Evolutionary conservation across 2,329 filamentous ascomycete genomes (phyloP), one percentile per base, ranked within the genome.

Genomic region (Ascochyta koolunga): DNA sequence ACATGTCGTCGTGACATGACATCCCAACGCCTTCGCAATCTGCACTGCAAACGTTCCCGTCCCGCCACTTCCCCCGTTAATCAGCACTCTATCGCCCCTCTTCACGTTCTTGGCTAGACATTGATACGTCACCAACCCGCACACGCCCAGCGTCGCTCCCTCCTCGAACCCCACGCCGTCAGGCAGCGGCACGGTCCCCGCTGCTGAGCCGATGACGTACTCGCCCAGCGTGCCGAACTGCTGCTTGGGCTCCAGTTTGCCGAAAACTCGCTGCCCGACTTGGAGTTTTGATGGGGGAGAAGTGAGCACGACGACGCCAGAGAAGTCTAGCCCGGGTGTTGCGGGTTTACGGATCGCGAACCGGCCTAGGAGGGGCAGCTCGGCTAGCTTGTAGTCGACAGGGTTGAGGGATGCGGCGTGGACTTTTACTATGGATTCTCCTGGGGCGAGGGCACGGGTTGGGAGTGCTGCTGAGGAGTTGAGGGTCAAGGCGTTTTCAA

Each of bases 11-110:
- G 81, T 82, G 25, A 89, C 85, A 56, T 80, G 72, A 61, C 81
- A 84, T 0, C 85, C 85, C 6, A 83, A 61, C 0, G 76, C 74
- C 66, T 86, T 87, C 4, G 85, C 86, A 49, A 88, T 80, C 67
- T 89, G 86, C 43, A 88, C 83, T 1, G 78, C 82, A 57, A 82
- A 87, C 0, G 79, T 79, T 0, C 86, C 86, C 2, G 78, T 80
- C 0, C 86, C 86, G 13, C 86, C 86, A 15, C 79, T 83, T 0
- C 85, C 85, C 13, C 84, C 86, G 62, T 88, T 88, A 63, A 88
- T 79, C 60, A 88, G 82, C 11, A 88, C 76, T 55, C 77, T 79
- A 48, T 81, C 77, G 13, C 73, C 74, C 1, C 24, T 24, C 54
- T 71, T 73, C 6, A 65, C 54, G 25, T 65, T 60, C 11, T 40